These are phyloP conservation scores for Ceratocystis alfenasii DNA, from an alignment of 2,329 filamentous ascomycete species.

Conservation along the genomic window DNA sequence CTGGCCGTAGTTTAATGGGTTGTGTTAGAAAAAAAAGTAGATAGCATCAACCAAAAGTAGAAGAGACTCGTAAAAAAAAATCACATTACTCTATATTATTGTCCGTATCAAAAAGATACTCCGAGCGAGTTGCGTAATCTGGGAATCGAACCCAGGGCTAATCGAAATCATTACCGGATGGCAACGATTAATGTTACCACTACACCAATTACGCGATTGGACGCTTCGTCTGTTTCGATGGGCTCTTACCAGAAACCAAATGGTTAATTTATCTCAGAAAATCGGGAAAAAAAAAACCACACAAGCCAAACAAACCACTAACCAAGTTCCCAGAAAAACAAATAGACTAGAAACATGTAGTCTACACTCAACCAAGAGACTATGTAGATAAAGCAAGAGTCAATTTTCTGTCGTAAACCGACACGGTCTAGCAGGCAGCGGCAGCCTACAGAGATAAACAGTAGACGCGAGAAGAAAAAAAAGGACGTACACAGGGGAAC, in stretches of 20 bases:
- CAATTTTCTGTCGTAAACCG: neutral
- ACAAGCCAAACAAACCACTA: neutral
- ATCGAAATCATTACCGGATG: slow-evolving; percentile 10
- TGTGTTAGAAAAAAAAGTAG: neutral
- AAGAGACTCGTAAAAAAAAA: neutral
- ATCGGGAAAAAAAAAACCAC: neutral
- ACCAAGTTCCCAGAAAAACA: neutral
- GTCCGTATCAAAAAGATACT: no score
- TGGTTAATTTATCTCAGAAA: neutral
- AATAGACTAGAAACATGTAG: neutral
- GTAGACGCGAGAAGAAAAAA: neutral
- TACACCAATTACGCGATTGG: neutral
- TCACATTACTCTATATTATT: no score
- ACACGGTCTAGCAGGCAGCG: neutral
- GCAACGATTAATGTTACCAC: slow-evolving; percentile 17
- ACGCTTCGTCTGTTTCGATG: neutral
- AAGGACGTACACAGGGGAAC: neutral
- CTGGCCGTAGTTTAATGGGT: neutral
- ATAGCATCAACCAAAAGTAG: neutral
- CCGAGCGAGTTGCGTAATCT: neutral
- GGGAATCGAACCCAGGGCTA: slow-evolving; percentile 14
- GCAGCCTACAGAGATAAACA: neutral
- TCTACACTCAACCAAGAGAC: neutral
- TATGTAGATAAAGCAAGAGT: neutral
- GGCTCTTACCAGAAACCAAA: neutral